Percentiles rank a stretch among this genome's conserved stretches.
These are phyloP conservation scores for Penicillium griseofulvum DNA, from an alignment of 2,329 filamentous ascomycete genomes.

Conservation along the genomic window DNA sequence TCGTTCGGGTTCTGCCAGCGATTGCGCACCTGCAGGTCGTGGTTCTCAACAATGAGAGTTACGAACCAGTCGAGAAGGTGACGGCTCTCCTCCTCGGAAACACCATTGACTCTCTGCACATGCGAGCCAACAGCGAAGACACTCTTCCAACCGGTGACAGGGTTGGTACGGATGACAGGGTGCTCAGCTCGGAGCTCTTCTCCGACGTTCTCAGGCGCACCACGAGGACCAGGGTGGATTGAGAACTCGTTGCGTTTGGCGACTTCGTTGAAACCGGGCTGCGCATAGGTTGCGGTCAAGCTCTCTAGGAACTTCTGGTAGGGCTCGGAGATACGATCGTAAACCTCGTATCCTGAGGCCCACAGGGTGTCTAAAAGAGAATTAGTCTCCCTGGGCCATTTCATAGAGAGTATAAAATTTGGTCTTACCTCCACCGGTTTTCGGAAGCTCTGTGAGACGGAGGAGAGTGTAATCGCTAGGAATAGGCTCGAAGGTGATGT, in stretches of 20 bases:
- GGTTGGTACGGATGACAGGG: slow-evolving; percentile 54
- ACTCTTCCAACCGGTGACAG: slow-evolving; percentile 39
- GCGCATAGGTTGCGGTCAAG: slow-evolving; percentile 38
- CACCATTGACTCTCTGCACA: slow-evolving; percentile 32
- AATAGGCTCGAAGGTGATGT: slow-evolving; percentile 50
- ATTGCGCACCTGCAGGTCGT: slow-evolving; percentile 43
- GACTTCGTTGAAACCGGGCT: slow-evolving; percentile 29
- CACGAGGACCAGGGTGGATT: slow-evolving; percentile 35
- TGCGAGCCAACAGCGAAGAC: slow-evolving; percentile 36
- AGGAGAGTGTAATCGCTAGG: slow-evolving; percentile 50
- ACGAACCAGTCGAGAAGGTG: slow-evolving; percentile 37
- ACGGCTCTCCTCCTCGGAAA: slow-evolving; percentile 34
- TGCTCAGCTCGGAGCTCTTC: slow-evolving; percentile 49
- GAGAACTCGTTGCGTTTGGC: slow-evolving; percentile 31
- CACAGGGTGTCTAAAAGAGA: slow-evolving; percentile 40
- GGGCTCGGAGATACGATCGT: slow-evolving; percentile 39
- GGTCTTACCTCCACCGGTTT: slow-evolving; percentile 41
- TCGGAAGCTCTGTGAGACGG: slow-evolving; percentile 44
- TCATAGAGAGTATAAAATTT: no score
- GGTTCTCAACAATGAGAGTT: slow-evolving; percentile 39
- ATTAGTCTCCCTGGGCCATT: background rate
- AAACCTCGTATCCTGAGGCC: slow-evolving; percentile 45
- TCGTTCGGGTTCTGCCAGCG: slow-evolving; percentile 45
- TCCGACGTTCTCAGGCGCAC: slow-evolving; percentile 59
- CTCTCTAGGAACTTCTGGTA: slow-evolving; percentile 41